Evolutionary conservation across 2,329 filamentous ascomycete genomes (phyloP).

Genomic region (Calonectria multiphialidica): DNA sequence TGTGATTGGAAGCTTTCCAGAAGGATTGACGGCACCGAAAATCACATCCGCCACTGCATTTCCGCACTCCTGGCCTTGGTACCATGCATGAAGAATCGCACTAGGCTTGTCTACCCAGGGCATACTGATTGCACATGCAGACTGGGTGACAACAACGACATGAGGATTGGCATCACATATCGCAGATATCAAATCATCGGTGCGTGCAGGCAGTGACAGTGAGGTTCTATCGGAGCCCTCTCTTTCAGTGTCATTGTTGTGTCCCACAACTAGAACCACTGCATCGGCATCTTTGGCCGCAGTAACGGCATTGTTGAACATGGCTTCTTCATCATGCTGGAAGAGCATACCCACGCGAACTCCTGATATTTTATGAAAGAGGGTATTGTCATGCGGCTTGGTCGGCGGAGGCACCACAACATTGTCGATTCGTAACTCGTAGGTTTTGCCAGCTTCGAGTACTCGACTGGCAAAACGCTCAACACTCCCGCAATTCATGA

Average conservation of each 20-base stretch:
- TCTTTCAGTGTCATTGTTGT: slow-evolving; percentile 11
- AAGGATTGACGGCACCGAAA: neutral
- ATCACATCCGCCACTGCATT: slow-evolving; percentile 4
- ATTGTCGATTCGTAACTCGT: slow-evolving; percentile 28
- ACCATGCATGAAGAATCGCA: neutral
- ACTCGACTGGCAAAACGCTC: neutral
- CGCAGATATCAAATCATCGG: neutral
- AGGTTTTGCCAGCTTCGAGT: neutral
- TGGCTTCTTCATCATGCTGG: neutral
- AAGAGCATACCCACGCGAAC: slow-evolving; percentile 24
- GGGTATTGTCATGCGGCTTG: slow-evolving; percentile 37
- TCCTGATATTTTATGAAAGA: slow-evolving; percentile 38
- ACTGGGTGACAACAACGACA: neutral
- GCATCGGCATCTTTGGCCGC: slow-evolving; percentile 7
- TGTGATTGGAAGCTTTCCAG: neutral
- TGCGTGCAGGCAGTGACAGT: neutral
- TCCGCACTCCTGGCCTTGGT: slow-evolving; percentile 4
- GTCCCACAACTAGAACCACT: slow-evolving; percentile 10
- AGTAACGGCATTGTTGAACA: neutral
- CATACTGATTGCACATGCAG: slow-evolving; percentile 4
- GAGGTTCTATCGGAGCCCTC: slow-evolving; percentile 2
- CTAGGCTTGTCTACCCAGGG: neutral
- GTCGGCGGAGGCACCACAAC: slow-evolving; percentile 33
- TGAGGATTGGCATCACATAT: neutral
- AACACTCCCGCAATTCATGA: slow-evolving; percentile 7